Conservation (phyloP, 2,329 filamentous ascomycete genomes). For the Neophaeococcomyces aloes region DNA sequence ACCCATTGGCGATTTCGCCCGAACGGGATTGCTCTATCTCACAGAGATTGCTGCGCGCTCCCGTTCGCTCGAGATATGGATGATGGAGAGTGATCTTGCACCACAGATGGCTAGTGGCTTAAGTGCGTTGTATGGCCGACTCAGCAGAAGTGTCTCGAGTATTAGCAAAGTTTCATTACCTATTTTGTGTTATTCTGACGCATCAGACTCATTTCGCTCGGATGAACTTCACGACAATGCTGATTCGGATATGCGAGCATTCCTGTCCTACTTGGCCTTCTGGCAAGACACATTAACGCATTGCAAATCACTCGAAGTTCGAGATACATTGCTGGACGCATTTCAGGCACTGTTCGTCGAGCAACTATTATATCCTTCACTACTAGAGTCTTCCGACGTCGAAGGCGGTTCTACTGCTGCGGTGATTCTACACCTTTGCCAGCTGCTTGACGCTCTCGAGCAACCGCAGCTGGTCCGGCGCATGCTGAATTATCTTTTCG, state of each 20-base stretch:
- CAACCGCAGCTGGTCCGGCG: constrained; percentile 91
- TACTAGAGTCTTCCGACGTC: constrained; percentile 92
- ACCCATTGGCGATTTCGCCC: constrained; percentile 86
- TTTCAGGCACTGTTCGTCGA: constrained; percentile 95
- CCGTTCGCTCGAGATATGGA: constrained; percentile 78
- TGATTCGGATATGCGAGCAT: constrained; percentile 79
- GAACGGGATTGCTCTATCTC: constrained; percentile 87
- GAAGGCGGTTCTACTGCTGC: constrained; percentile 95
- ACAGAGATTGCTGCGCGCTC: constrained; percentile 87
- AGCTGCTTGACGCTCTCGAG: constrained; percentile 81
- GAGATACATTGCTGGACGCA: constrained; percentile 85
- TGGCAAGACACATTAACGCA: constrained; percentile 98
- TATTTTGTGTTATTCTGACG: constrained; percentile 81
- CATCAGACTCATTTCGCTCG: constrained; percentile 62
- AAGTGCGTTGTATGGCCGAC: constrained; percentile 63
- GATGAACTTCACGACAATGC: constrained; percentile 65
- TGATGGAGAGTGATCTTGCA: constrained; percentile 90
- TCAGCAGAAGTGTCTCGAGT: constrained; percentile 65
- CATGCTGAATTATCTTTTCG: constrained; percentile 83
- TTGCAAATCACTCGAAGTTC: constrained; percentile 83
- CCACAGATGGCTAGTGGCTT: constrained; percentile 95
- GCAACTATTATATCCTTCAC: constrained; percentile 88
- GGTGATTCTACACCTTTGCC: constrained; percentile 82
- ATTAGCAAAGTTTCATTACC: constrained; percentile 62
- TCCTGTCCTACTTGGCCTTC: constrained; percentile 87